Base-by-base conservation (phyloP, 192 early-diverging fungal genomes). In the Podila epigama region DNA sequence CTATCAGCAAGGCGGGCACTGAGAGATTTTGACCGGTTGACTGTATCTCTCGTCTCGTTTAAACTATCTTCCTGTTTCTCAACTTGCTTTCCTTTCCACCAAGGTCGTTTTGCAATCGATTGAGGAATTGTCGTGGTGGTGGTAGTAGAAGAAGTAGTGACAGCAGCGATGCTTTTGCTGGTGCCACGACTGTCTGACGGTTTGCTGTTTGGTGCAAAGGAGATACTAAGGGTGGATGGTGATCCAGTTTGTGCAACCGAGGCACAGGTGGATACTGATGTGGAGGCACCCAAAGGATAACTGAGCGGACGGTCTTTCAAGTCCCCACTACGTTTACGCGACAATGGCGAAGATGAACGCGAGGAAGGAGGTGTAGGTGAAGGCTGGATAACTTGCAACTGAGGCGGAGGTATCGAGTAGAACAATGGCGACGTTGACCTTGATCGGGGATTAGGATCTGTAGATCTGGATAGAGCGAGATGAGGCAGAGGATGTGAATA, bases 401-500 rank as follows among this genome's bases (percentile, higher is more conserved):
- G 44, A 48, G 44, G 44, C 1, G 44, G 44, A 6, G n/a, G n/a
- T n/a, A 7, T 0, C n/a, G 44, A 48, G 25, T 22, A 20, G 7
- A 22, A 48, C 6, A 22, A 22, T n/a, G 25, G n/a, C 44, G 2
- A 18, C 16, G 44, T 1, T 4, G n/a, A 22, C 7, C 6, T 39
- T 39, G 44, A 10, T 10, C 6, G 44, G n/a, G 44, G 20, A 22
- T 31, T 9, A 32, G 18, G 5, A 51, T 51, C 32, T n/a, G 32
- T 33, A 18, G 51, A 10, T 7, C 35, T 60, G 48, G 32, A 12
- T 25, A 20, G 18, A 41, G 22, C 31, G 22, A 61, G 58, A 27
- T 66, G 63, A 32, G 63, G 63, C 9, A 61, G 41, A 32, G 70
- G 58, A 55, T 66, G 63, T 16, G 34, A 39, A 42, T 60, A 61